Evolutionary conservation across 2,329 filamentous ascomycete genomes (phyloP).

Genomic region (Penicillium corylophilum): DNA sequence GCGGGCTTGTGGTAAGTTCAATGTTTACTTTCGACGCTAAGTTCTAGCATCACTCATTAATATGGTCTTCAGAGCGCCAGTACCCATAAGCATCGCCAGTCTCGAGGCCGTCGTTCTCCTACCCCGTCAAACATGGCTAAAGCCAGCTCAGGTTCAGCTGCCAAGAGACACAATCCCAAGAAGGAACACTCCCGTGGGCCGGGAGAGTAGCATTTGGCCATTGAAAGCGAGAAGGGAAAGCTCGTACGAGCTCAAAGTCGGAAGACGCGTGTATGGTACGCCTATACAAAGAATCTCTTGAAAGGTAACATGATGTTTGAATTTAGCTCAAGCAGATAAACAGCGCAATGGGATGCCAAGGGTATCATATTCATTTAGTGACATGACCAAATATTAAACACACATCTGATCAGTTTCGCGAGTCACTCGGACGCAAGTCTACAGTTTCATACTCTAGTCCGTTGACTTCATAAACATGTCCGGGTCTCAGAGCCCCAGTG

Average conservation of each 20-base stretch:
- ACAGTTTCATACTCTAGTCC: slow-evolving; percentile 67
- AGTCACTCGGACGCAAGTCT: slow-evolving; percentile 51
- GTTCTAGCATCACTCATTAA: neutral
- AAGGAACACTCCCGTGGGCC: slow-evolving; percentile 7
- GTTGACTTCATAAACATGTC: slow-evolving; percentile 68
- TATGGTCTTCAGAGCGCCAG: neutral
- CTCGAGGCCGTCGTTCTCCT: slow-evolving; percentile 15
- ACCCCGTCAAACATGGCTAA: slow-evolving; percentile 13
- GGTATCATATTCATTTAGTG: slow-evolving; percentile 22
- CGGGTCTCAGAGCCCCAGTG: slow-evolving; percentile 68
- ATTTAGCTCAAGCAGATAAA: neutral
- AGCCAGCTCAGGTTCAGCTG: slow-evolving; percentile 17
- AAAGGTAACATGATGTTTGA: neutral
- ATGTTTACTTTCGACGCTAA: neutral
- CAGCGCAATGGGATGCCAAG: neutral
- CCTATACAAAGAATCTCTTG: no score
- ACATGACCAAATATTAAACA: slow-evolving; percentile 6
- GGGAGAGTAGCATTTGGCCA: neutral
- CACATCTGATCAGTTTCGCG: slow-evolving; percentile 5
- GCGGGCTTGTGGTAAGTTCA: neutral
- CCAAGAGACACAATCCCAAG: slow-evolving; percentile 13
- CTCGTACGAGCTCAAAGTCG: neutral
- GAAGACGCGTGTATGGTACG: neutral
- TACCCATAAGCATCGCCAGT: slow-evolving; percentile 2
- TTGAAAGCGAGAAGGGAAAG: neutral